These are phyloP conservation scores for Chlamydomonas sp. DNA, from an alignment of 139 green algal genomes.

Conservation along the genomic window DNA sequence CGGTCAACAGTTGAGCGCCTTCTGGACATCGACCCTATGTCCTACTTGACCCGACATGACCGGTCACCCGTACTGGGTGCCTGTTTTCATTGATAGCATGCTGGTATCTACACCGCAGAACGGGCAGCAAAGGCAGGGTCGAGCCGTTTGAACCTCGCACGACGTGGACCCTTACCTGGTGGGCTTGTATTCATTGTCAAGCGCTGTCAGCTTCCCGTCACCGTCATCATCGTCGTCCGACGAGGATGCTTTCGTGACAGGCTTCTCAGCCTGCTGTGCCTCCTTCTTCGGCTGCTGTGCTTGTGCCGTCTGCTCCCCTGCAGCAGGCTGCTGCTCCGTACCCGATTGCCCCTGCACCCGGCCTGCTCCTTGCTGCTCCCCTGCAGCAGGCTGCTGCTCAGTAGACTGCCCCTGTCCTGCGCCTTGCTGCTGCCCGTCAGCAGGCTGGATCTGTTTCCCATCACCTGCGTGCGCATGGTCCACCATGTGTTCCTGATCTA, in stretches of 20 bases:
- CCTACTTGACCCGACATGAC: background rate
- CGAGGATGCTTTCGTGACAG: background rate
- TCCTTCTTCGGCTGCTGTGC: background rate
- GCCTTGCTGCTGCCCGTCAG: background rate
- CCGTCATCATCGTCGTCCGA: conserved; percentile 9
- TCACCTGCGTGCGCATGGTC: background rate
- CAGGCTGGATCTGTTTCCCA: background rate
- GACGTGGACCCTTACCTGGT: conserved; percentile 20
- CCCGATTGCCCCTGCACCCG: background rate
- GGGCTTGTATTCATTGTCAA: conserved; percentile 46
- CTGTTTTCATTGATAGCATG: background rate
- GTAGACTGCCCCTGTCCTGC: background rate
- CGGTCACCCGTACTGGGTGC: background rate
- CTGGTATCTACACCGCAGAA: background rate
- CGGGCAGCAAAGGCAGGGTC: background rate
- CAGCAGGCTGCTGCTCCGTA: background rate
- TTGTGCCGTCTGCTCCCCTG: background rate
- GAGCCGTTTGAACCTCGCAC: background rate
- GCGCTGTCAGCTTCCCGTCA: conserved; percentile 21
- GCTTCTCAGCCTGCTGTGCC: background rate
- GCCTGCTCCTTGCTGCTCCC: background rate
- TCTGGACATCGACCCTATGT: background rate
- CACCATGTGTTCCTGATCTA: background rate
- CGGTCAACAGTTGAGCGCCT: background rate
- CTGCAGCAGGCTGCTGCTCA: background rate